Conservation (phyloP, 108 stramenopile genomes). For the Pseudonitzschia delicatissima region DNA sequence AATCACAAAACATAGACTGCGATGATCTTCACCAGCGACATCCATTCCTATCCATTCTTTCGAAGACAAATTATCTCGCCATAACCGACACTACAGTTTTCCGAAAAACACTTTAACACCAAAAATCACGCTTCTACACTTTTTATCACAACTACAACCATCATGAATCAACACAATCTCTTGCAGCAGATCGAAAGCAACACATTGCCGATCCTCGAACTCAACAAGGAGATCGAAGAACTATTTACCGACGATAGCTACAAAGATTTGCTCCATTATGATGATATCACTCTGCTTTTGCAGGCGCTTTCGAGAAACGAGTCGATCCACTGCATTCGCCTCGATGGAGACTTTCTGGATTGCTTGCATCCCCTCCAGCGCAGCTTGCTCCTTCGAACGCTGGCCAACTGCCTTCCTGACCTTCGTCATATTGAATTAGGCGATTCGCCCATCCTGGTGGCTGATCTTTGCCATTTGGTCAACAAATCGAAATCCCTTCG, state of each 20-base stretch:
- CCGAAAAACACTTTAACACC: no score
- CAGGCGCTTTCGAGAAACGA: neutral
- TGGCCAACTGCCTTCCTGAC: neutral
- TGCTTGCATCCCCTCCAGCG: neutral
- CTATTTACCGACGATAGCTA: neutral
- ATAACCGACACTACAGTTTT: no score
- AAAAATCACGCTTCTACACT: no score
- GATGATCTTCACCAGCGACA: no score
- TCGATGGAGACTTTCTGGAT: neutral
- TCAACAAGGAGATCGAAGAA: constrained; percentile 9
- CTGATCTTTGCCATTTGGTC: neutral
- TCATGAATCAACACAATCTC: neutral
- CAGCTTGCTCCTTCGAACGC: neutral
- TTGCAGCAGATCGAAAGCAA: constrained; percentile 1
- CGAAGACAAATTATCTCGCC: no score
- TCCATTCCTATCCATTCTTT: no score
- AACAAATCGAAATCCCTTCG: neutral
- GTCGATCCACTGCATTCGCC: neutral
- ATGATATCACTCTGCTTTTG: neutral
- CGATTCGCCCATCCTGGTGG: neutral
- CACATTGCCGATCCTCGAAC: neutral
- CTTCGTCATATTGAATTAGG: neutral
- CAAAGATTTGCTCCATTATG: neutral
- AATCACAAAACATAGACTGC: no score
- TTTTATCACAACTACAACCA: neutral